These are phyloP conservation scores for Leccinum arenicola DNA, from an alignment of 768 basidiomycete species.

Conservation along the genomic window DNA sequence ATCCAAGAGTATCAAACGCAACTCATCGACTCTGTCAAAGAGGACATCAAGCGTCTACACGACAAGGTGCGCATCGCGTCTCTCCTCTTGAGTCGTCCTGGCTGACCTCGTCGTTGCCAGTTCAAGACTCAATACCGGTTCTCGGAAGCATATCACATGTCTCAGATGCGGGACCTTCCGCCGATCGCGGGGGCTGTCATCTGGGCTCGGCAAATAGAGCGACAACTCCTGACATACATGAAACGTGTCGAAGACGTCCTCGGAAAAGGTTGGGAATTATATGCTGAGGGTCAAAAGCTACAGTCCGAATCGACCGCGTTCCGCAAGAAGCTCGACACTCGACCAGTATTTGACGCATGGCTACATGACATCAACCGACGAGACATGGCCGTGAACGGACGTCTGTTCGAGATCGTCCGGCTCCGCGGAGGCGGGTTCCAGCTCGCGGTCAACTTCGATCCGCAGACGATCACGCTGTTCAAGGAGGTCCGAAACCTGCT, in stretches of 20 bases:
- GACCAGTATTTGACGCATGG: slow-evolving; percentile 96
- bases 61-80: slow-evolving; percentile 60
- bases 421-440: slow-evolving; percentile 75
- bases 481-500: slow-evolving; percentile 94
- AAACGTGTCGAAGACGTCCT: slow-evolving; percentile 98
- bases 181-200: slow-evolving; percentile 98
- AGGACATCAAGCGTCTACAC: slow-evolving; percentile 93
- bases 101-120: slow-evolving; percentile 33
- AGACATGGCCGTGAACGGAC: slow-evolving; percentile 87
- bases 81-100: not conserved
- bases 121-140: slow-evolving; percentile 96
- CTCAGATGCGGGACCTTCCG: slow-evolving; percentile 96
- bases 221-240: slow-evolving; percentile 96
- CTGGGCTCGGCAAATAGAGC: slow-evolving; percentile 99
- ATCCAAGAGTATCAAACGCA: slow-evolving; percentile 99
- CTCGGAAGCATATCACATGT: slow-evolving; percentile 97
- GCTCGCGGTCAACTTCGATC: slow-evolving; percentile 95
- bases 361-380: slow-evolving; percentile 90
- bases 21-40: slow-evolving; percentile 97
- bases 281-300: slow-evolving; percentile 98
- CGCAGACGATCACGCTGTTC: slow-evolving; percentile 97
- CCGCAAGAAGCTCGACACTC: slow-evolving; percentile 93
- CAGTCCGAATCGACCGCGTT: slow-evolving; percentile 90
- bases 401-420: slow-evolving; percentile 88
- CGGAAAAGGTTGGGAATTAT: slow-evolving; percentile 97